Percentiles rank a stretch among this genome's conserved stretches.
Conservation (phyloP, 305 asterid species). For the Lippia alba region DNA sequence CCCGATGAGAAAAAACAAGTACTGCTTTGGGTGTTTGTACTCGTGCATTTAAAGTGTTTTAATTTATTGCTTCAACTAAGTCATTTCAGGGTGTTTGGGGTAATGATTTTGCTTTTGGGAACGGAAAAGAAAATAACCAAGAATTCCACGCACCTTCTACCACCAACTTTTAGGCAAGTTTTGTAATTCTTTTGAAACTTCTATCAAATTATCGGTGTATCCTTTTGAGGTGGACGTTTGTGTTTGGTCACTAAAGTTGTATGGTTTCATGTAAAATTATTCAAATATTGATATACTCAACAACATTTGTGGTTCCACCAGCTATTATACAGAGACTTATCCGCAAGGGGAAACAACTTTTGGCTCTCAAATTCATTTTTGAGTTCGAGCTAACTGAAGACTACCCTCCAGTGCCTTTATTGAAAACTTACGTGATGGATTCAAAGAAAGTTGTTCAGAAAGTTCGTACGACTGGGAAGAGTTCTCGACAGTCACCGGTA, state of each 20-base stretch:
- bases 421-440: slow-evolving; percentile 52
- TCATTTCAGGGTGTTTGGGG: too few species aligned
- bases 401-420: slow-evolving; percentile 68
- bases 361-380: slow-evolving; percentile 69
- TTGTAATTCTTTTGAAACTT: not conserved
- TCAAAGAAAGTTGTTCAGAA: slow-evolving; percentile 50
- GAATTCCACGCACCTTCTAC: not conserved
- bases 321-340: slow-evolving; percentile 66
- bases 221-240: slow-evolving; percentile 11
- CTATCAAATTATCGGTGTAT: slow-evolving; percentile 8
- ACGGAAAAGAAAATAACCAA: not conserved
- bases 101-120: too few species aligned
- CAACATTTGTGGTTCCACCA: slow-evolving; percentile 37
- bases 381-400: slow-evolving; percentile 60
- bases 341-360: slow-evolving; percentile 52
- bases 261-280: slow-evolving; percentile 1
- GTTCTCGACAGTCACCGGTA: slow-evolving; percentile 56
- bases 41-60: too few species aligned
- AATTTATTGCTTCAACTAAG: too few species aligned
- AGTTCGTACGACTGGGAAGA: slow-evolving; percentile 51
- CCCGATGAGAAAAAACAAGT: not conserved
- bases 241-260: not conserved
- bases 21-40: too few species aligned
- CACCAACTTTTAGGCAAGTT: not conserved
- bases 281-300: slow-evolving; percentile 11